These are phyloP conservation scores for Albatrellus ellisii DNA, from an alignment of 768 basidiomycete species.

Conservation along the genomic window DNA sequence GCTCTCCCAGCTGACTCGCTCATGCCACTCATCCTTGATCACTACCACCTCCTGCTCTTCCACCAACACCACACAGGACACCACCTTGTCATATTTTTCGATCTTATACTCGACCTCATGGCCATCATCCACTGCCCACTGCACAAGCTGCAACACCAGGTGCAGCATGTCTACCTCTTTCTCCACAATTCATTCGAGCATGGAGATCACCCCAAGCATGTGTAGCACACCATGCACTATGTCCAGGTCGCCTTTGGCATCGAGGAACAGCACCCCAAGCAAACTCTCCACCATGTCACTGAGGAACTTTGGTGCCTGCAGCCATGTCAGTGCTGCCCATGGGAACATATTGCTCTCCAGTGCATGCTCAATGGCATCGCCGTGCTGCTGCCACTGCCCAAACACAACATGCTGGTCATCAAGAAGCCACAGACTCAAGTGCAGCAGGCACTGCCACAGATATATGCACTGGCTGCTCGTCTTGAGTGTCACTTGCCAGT, in stretches of 20 bases:
- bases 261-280: conserved; percentile 65
- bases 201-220: conserved; percentile 39
- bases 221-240: conserved; percentile 34
- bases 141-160: conserved; percentile 49
- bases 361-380: conserved; percentile 38
- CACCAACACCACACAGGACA: conserved; percentile 34
- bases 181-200: conserved; percentile 51
- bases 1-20: conserved; percentile 47
- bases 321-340: conserved; percentile 60
- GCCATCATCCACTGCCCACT: conserved; percentile 41
- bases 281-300: conserved; percentile 72
- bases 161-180: conserved; percentile 62
- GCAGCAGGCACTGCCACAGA: conserved; percentile 62
- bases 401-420: conserved; percentile 49
- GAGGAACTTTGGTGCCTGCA: conserved; percentile 69
- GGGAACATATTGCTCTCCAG: conserved; percentile 42
- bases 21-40: conserved; percentile 32
- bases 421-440: conserved; percentile 46
- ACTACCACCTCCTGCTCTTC: conserved; percentile 35
- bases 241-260: conserved; percentile 43
- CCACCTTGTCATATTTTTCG: conserved; percentile 32
- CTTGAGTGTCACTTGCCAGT: too few species aligned
- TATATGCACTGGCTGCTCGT: conserved; percentile 29
- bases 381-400: conserved; percentile 29
- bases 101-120: conserved; percentile 28